Evolutionary conservation across 140 eudicot genomes (phyloP).

Genomic region (Bidens hawaiensis): DNA sequence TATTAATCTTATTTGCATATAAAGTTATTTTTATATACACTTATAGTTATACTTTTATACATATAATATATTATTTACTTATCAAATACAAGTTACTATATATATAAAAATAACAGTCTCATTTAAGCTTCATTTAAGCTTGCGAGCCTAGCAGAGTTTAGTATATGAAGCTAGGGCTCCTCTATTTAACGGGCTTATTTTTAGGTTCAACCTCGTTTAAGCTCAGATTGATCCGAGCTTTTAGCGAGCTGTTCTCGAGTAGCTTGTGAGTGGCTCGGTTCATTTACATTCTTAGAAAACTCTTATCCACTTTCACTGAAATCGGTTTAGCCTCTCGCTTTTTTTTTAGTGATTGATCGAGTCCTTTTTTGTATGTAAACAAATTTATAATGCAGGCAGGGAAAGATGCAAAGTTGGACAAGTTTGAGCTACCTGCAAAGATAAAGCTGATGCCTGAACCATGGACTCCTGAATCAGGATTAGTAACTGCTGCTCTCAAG

Average conservation of each 20-base stretch:
- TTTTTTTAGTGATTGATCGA: background rate
- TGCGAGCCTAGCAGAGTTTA: background rate
- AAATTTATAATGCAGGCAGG: conserved; percentile 48
- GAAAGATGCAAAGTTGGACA: conserved; percentile 73
- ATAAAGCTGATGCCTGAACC: conserved; percentile 73
- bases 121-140: no score
- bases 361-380: background rate
- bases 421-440: conserved; percentile 85
- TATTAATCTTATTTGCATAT: background rate
- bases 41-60: no score
- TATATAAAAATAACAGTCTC: background rate
- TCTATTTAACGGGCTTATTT: no score
- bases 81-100: no score
- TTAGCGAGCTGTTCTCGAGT: background rate
- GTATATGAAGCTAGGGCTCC: background rate
- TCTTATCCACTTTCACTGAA: background rate
- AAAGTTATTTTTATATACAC: no score
- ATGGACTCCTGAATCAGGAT: conserved; percentile 96
- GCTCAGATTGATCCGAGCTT: background rate
- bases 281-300: background rate
- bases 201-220: no score
- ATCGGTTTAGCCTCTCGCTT: background rate
- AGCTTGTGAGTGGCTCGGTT: background rate
- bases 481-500: conserved; percentile 94
- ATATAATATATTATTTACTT: no score